Percentiles rank a stretch among this genome's conserved stretches.
Conservation (phyloP, 2,329 filamentous ascomycete genomes). For the Fulvia fulva region DNA sequence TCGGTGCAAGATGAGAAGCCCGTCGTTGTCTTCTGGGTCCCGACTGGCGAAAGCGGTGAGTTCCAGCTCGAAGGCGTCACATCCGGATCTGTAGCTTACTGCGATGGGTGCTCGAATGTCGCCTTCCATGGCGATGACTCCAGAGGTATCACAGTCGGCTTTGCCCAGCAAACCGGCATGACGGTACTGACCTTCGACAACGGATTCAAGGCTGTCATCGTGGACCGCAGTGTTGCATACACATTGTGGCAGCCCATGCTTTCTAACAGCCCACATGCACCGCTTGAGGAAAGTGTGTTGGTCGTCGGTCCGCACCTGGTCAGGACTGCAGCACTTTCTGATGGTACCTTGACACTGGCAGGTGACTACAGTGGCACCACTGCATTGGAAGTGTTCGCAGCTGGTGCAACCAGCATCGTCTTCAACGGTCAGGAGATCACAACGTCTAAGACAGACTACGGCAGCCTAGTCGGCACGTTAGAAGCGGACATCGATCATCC, state of each 20-base stretch:
- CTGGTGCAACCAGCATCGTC: slow-evolving; percentile 27
- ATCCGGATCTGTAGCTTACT: too few relatives aligned
- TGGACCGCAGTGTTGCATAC: slow-evolving; percentile 38
- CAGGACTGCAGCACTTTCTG: slow-evolving; percentile 29
- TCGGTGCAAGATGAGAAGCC: slow-evolving; percentile 35
- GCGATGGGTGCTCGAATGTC: too few relatives aligned
- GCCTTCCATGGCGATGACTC: too few relatives aligned
- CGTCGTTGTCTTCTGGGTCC: slow-evolving; percentile 39
- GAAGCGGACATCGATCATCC: slow-evolving; percentile 14
- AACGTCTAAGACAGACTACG: slow-evolving; percentile 34
- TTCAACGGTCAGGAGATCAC: slow-evolving; percentile 38
- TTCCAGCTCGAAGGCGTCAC: slow-evolving; percentile 30
- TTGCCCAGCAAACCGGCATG: too few relatives aligned
- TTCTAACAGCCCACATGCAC: slow-evolving; percentile 36
- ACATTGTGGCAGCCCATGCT: slow-evolving; percentile 39
- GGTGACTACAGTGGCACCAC: slow-evolving; percentile 37
- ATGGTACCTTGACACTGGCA: slow-evolving; percentile 30
- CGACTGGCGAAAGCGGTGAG: slow-evolving; percentile 39
- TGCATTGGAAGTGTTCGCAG: slow-evolving; percentile 37
- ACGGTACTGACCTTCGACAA: slow-evolving; percentile 32
- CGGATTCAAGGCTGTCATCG: slow-evolving; percentile 35
- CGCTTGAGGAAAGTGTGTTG: slow-evolving; percentile 38
- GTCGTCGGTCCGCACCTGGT: slow-evolving; percentile 42
- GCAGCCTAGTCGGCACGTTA: slow-evolving; percentile 32
- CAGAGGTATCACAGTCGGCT: too few relatives aligned